Evolutionary conservation across 2,329 filamentous ascomycete genomes (phyloP), one percentile per base, ranked within the genome.

Genomic region (Nothopassalora personata): DNA sequence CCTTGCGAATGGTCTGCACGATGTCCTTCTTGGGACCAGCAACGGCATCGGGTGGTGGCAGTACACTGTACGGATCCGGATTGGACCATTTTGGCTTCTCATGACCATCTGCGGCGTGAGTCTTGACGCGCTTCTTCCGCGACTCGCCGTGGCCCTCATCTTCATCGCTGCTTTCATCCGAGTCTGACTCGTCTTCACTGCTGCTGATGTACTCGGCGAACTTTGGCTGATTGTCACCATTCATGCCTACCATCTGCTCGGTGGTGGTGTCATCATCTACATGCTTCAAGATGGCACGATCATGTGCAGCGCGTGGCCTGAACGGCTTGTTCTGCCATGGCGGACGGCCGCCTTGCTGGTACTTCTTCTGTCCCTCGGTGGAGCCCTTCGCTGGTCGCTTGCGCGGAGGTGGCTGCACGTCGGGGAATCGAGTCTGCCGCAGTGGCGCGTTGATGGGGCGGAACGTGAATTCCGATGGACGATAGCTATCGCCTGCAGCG

Each of bases 1-100:
- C 90, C 71, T 96, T 97, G 66, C 92, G 87, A 66, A 97, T 97
- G 61, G 96, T 75, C 69, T 95, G 90, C 36, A 97, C 90, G 43
- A 97, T 87, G 65, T 97, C 91, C 66, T 86, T 87, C 74, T 88
- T 91, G 75, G 94, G 95, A 19, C 83, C 82, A 43, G 83, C 80
- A 5, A 79, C 80, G 56, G 91, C 88, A 64, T 92, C 88, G 0
- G 86, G 84, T 6, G 91, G 91, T 8, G 93, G 93, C 9, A 96
- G 79, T 1, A 85, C 89, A 5, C 90, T 96, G 74, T 97, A 97
- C 0, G 92, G 91, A 72, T 97, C 93, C 3, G 93, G 92, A 67
- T 97, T 97, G 4, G 91, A 96, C 93, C 93, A 97, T 73, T 89
- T 91, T 3, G 91, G 91, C 5, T 72, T 71, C 15, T 50, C 58